Percentiles rank a stretch among this genome's conserved stretches.
These are phyloP conservation scores for Plasmodium gaboni DNA, from an alignment of 169 alveolate genomes.

Conservation along the genomic window DNA sequence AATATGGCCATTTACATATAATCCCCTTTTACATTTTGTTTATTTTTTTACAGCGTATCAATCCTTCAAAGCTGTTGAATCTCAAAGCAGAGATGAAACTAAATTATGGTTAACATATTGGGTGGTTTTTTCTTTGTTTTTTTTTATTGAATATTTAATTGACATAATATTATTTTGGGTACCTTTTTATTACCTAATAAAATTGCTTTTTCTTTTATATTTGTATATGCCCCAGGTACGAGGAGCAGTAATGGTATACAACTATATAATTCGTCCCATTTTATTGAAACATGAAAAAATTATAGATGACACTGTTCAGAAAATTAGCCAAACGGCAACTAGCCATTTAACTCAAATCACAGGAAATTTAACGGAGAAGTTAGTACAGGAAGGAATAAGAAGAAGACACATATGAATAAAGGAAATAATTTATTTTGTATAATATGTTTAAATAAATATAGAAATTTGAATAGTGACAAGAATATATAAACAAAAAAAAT, in stretches of 20 bases:
- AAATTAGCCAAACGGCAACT: constrained; percentile 77
- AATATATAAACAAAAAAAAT: constrained; percentile 3
- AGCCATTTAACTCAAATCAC: constrained; percentile 60
- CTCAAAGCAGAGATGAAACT: constrained; percentile 88
- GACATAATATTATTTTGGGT: constrained; percentile 90
- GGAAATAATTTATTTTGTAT: background rate
- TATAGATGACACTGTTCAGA: constrained; percentile 79
- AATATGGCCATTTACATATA: background rate
- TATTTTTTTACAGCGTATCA: constrained; percentile 85
- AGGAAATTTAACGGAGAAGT: constrained; percentile 49
- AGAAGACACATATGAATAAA: constrained; percentile 22
- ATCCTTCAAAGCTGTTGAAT: constrained; percentile 91
- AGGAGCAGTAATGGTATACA: constrained; percentile 83
- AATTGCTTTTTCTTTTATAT: constrained; percentile 89
- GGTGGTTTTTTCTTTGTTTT: constrained; percentile 91
- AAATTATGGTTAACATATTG: constrained; percentile 94
- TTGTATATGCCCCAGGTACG: constrained; percentile 86
- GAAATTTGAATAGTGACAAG: background rate
- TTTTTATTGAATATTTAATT: constrained; percentile 88
- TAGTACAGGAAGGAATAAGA: constrained; percentile 43
- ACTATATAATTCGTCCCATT: constrained; percentile 79
- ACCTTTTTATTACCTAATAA: constrained; percentile 92
- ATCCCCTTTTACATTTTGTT: background rate
- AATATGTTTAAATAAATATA: background rate
- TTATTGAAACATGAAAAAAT: constrained; percentile 79